Evolutionary conservation across 2,329 filamentous ascomycete species (phyloP), one percentile per base, ranked within the genome.

Genomic region (Juglanconis sp.): DNA sequence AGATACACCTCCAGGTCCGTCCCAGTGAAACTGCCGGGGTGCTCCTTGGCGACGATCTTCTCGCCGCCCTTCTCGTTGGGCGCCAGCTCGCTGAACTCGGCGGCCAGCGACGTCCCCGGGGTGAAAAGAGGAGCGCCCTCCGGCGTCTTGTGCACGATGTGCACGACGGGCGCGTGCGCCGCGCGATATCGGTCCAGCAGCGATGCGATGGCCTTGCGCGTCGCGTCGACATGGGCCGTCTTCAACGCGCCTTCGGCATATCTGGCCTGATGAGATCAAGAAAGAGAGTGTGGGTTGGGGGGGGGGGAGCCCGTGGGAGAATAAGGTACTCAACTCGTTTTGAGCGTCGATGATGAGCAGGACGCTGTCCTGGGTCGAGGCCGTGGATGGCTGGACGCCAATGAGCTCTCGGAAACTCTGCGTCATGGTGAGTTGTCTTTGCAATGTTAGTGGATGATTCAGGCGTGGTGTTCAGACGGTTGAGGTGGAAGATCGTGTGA

Each of bases 311-410:
- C 30, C 4, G 47, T 11, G 9, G 10, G 9, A 49, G 44, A 30
- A 4, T 13, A 4, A n/a, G 10, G 4, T 1, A 15, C 56, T 17
- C 31, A 4, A 89, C 72, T 90, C 87, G 68, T 89, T 89, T 68
- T 90, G 87, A 1, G 87, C 87, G 69, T 90, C 87, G 68, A 89
- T 86, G 71, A 90, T 88, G 66, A 90, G 72, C 49, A 90, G 78
- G 2, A 81, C 80, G 64, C 81, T 85, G 73, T 89, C 85, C 48
- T 72, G 70, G 0, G 81, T 74, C 0, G 82, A 81, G 7, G 86
- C 86, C 0, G 80, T 82, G 13, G 82, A 84, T 31, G 80, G 79
- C 9, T 76, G 69, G 11, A 81, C 73, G 60, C 86, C 86, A 57
- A 88, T 67, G 60, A 85, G 72, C 38, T 77, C 66, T 60, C 84